Base-by-base conservation (phyloP, 306 rosid species). In the Rosa persica region DNA sequence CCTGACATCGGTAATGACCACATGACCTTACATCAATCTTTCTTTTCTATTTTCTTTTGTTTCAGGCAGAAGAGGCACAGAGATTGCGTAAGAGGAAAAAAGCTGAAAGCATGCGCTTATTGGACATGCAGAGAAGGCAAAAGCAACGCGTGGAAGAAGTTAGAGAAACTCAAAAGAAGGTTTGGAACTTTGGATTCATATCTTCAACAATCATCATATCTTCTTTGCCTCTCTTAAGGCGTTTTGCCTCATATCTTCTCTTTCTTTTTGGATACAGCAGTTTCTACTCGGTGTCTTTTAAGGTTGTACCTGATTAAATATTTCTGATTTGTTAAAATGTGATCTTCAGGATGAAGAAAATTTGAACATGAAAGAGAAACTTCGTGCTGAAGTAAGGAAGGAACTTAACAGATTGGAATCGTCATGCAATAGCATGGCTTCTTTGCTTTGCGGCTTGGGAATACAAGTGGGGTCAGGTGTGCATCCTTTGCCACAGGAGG, bases 151-250 rank as follows among this genome's bases (percentile, higher is more conserved):
- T 96, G 75, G 96, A 90, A 87, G 98, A 96, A 93, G 91, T 93
- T 58, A 93, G 99, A 80, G 89, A 96, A 88, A 85, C 94, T 19
- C 94, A 89, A 73, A 93, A 93, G 92, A 96, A 96, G 98, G 99
- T 96, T 77, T 81, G 76, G 89, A 93, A 95, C 96, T 91, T 79
- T 81, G 76, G 34, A 25, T 79, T 78, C 43, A 66, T 69, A 15
- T 67, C 55, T 77, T 81, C 36, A 38, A 48, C 62, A 79, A 64
- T 27, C 6, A 8, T 25, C 60, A 23, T 54, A 40, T 78, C 43
- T 57, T 78, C 43, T 57, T 78, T 76, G 52, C 70, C 25, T n/a
- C 70, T 80, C 5, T 55, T 39, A n/a, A 60, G 71, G 30, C 17
- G 13, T 69, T 65, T 58, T 19, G 22, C 25, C 16, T 83, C 8